These are phyloP conservation scores for Metschnikowia proteae DNA, from an alignment of 805 yeast species.

Conservation along the genomic window DNA sequence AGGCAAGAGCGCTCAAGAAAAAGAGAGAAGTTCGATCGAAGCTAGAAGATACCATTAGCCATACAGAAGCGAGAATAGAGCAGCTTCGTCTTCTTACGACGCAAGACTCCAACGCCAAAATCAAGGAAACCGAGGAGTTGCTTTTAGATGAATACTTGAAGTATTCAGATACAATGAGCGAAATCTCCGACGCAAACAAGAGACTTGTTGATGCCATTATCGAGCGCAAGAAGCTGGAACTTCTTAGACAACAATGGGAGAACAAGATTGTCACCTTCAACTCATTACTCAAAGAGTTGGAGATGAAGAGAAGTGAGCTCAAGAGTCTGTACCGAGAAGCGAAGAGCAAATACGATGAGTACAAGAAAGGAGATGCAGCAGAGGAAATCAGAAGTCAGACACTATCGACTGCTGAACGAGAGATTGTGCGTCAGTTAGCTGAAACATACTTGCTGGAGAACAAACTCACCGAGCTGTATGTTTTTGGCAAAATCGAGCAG, in stretches of 20 bases:
- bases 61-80: constrained; percentile 12
- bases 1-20: constrained; percentile 22
- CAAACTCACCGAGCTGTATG: constrained; percentile 34
- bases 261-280: constrained; percentile 17
- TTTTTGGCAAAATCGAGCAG: constrained; percentile 39
- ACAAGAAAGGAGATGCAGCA: constrained; percentile 40
- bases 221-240: constrained; percentile 12
- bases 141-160: constrained; percentile 21
- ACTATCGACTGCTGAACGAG: constrained; percentile 40
- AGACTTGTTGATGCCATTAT: constrained; percentile 6
- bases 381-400: constrained; percentile 30
- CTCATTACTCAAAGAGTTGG: constrained; percentile 24
- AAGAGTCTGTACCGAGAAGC: constrained; percentile 31
- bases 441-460: constrained; percentile 30
- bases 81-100: constrained; percentile 16
- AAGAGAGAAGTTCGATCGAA: constrained; percentile 25
- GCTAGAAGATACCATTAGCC: constrained; percentile 26
- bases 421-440: constrained; percentile 38
- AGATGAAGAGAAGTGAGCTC: constrained; percentile 24
- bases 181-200: constrained; percentile 19
- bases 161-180: constrained; percentile 17
- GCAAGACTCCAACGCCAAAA: constrained; percentile 43
- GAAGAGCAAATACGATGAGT: constrained; percentile 33
- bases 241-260: constrained; percentile 12
- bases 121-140: constrained; percentile 27